These are phyloP conservation scores for Blastobotrys mokoenaii DNA, from an alignment of 805 yeast species.

Conservation along the genomic window DNA sequence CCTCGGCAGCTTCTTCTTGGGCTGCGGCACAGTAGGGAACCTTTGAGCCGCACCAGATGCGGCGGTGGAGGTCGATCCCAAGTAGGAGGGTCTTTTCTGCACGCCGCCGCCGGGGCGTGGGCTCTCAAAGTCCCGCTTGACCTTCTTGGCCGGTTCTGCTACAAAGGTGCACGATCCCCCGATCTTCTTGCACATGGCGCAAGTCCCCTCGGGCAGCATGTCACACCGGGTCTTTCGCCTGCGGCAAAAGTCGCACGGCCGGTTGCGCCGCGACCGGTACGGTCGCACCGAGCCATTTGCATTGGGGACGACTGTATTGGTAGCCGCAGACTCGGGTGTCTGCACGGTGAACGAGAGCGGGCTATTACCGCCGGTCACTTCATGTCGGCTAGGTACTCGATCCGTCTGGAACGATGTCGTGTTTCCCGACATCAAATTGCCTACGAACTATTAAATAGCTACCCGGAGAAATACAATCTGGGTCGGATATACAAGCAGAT, in stretches of 20 bases:
- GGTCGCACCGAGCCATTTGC: slow-evolving; percentile 7
- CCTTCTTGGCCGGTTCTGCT: slow-evolving; percentile 14
- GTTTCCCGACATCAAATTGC: too few relatives aligned
- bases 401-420: too few relatives aligned
- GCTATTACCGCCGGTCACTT: too few relatives aligned
- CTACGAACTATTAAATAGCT: too few relatives aligned
- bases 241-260: slow-evolving; percentile 20
- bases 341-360: not conserved
- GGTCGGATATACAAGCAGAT: too few relatives aligned
- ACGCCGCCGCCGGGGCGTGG: not conserved
- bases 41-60: not conserved
- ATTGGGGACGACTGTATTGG: not conserved
- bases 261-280: slow-evolving; percentile 12
- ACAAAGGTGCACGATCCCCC: slow-evolving; percentile 16
- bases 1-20: not conserved
- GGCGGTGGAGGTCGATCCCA: not conserved
- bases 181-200: slow-evolving; percentile 15
- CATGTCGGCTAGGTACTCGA: too few relatives aligned
- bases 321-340: not conserved
- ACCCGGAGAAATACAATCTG: too few relatives aligned
- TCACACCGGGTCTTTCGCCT: slow-evolving; percentile 16
- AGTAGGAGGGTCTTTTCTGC: too few relatives aligned
- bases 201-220: slow-evolving; percentile 9
- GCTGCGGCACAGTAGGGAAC: not conserved
- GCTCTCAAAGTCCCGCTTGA: not conserved